A percentile compares a stretch with the other conserved stretches of the same genome.
Evolutionary conservation across 2,329 filamentous ascomycete species (phyloP).

Genomic region (Myriangium duriaei): DNA sequence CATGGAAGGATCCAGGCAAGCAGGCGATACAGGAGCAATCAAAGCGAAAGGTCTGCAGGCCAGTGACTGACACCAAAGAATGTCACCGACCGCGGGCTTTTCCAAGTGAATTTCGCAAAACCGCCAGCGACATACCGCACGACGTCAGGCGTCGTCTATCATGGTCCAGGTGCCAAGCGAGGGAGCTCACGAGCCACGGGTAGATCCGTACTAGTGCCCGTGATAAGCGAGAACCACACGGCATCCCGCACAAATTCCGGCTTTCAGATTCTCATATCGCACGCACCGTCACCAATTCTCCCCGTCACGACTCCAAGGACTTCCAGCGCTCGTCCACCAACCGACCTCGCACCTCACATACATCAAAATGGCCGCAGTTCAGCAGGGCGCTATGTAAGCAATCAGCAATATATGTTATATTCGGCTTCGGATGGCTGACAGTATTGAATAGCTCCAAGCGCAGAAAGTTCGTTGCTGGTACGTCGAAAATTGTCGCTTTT

Average conservation of each 20-base stretch:
- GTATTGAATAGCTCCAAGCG: slow-evolving; percentile 62
- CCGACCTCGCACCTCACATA: slow-evolving; percentile 13
- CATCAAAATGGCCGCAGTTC: slow-evolving; percentile 27
- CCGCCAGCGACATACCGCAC: neutral
- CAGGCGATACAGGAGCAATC: no score
- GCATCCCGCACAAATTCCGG: neutral
- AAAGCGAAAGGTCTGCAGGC: no score
- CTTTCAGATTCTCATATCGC: neutral
- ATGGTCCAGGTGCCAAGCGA: no score
- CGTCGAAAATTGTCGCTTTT: slow-evolving; percentile 10
- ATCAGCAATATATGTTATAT: neutral
- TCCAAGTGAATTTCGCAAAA: no score
- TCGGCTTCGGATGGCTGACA: slow-evolving; percentile 8
- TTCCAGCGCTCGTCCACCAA: neutral
- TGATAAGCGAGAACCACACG: neutral
- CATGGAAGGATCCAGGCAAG: no score
- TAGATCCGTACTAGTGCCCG: neutral
- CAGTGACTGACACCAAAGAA: no score
- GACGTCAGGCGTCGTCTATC: neutral
- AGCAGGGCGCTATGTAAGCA: slow-evolving; percentile 15
- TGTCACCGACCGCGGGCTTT: no score
- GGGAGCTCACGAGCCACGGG: neutral
- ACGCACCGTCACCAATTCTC: neutral
- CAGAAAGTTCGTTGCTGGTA: slow-evolving; percentile 53
- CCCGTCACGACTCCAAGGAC: neutral